phyloP scores from a whole-genome alignment of 1,139 yeast genomes.

The Candida frijolesensis region DNA sequence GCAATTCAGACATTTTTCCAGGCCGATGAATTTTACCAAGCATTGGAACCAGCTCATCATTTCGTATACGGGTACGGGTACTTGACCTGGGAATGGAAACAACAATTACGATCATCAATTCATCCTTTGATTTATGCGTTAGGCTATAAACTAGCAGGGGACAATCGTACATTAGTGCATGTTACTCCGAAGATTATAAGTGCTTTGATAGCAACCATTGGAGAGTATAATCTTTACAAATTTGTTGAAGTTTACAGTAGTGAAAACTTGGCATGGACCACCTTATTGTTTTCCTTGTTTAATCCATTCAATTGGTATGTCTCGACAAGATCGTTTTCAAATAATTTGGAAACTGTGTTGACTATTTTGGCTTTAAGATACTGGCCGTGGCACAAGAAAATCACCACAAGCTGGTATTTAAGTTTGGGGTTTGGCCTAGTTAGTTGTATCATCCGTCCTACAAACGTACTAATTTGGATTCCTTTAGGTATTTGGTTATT shows the following conservation, averaged over 20 bases:
- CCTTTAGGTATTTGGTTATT: constrained; percentile 47
- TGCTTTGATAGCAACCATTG: constrained; percentile 69
- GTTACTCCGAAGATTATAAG: constrained; percentile 66
- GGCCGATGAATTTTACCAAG: constrained; percentile 94
- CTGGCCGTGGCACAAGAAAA: constrained; percentile 65
- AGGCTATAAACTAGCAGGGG: constrained; percentile 31
- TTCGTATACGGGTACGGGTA: constrained; percentile 79
- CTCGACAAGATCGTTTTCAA: constrained; percentile 82
- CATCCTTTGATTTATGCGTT: constrained; percentile 74
- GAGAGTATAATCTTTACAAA: constrained; percentile 62
- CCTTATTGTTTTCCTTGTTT: constrained; percentile 55
- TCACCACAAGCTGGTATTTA: constrained; percentile 18
- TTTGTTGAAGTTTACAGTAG: constrained; percentile 45
- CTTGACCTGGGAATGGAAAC: constrained; percentile 93
- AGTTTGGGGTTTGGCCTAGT: constrained; percentile 50
- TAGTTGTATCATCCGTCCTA: constrained; percentile 77
- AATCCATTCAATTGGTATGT: constrained; percentile 87
- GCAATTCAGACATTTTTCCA: constrained; percentile 79
- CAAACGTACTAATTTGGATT: constrained; percentile 77
- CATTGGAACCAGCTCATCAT: constrained; percentile 87
- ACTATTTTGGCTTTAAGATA: constrained; percentile 68
- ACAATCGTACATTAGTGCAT: constrained; percentile 17
- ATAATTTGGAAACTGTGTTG: constrained; percentile 74
- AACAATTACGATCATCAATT: constrained; percentile 71
- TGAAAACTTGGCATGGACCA: constrained; percentile 42